Evolutionary conservation across 2,329 filamentous ascomycete genomes (phyloP).

Genomic region (Thermothelomyces thermophilus): DNA sequence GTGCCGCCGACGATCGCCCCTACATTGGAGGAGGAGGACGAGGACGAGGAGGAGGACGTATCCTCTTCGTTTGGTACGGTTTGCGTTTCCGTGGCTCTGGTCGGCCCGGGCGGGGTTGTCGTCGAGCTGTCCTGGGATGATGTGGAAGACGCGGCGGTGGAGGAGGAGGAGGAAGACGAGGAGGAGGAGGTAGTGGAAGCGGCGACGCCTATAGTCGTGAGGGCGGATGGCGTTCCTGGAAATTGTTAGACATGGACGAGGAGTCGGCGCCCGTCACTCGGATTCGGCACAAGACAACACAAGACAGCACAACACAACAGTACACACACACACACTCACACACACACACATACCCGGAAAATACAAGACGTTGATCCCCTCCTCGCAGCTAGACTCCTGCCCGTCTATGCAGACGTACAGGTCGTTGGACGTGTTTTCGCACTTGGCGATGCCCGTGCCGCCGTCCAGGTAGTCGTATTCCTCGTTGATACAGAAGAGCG

Average conservation of each 20-base stretch:
- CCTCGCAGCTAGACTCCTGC: slow-evolving; percentile 3
- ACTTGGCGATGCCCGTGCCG: slow-evolving; percentile 15
- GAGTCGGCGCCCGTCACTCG: no score
- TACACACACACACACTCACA: no score
- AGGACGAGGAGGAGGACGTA: neutral
- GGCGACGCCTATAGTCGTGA: slow-evolving; percentile 22
- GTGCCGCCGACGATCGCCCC: slow-evolving; percentile 3
- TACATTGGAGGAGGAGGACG: neutral
- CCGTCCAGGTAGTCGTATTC: slow-evolving; percentile 9
- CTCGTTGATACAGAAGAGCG: slow-evolving; percentile 30
- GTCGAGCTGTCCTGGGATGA: neutral
- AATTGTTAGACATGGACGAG: neutral
- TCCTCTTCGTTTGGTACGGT: neutral
- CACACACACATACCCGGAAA: slow-evolving; percentile 15
- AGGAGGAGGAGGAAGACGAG: neutral
- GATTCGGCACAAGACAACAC: no score
- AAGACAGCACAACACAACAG: no score
- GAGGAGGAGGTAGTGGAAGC: neutral
- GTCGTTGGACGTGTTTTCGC: slow-evolving; percentile 18
- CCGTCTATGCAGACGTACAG: slow-evolving; percentile 27
- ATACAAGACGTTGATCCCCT: slow-evolving; percentile 19
- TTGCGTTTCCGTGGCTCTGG: neutral
- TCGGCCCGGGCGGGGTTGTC: neutral
- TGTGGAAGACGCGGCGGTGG: slow-evolving; percentile 2
- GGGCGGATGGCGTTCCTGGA: slow-evolving; percentile 11